phyloP scores from a whole-genome alignment of 768 basidiomycete species.

The Mycena haematopus region DNA sequence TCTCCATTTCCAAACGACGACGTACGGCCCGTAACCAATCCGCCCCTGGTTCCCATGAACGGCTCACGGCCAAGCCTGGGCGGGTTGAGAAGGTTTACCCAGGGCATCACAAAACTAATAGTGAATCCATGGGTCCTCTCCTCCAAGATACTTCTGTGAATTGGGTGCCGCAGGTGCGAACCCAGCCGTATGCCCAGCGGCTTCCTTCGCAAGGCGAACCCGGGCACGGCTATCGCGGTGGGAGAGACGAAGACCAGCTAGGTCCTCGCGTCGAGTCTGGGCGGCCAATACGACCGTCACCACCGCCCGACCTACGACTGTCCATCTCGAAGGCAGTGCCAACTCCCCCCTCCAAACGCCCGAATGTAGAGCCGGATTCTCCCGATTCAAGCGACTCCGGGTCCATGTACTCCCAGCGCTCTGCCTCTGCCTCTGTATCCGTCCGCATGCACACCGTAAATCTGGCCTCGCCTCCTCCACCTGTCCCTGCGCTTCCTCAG shows the following conservation, averaged over 20 bases:
- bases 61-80: conserved; percentile 10
- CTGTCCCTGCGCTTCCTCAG: conserved; percentile 12
- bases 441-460: conserved; percentile 18
- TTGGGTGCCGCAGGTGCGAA: background rate
- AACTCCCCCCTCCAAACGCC: background rate
- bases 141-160: background rate
- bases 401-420: conserved; percentile 25
- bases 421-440: conserved; percentile 18
- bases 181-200: background rate
- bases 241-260: conserved; percentile 3
- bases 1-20: conserved; percentile 5
- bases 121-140: conserved; percentile 14
- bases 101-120: background rate
- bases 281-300: background rate
- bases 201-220: background rate
- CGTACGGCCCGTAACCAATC: background rate
- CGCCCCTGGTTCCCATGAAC: background rate
- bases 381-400: conserved; percentile 17
- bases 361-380: conserved; percentile 4
- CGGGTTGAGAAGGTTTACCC: background rate
- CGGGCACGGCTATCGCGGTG: background rate
- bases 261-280: background rate
- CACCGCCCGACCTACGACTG: conserved; percentile 14
- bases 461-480: conserved; percentile 10
- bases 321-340: conserved; percentile 8